phyloP scores from a whole-genome alignment of 1,139 yeast genomes.

The Yamadazyma mexicana region DNA sequence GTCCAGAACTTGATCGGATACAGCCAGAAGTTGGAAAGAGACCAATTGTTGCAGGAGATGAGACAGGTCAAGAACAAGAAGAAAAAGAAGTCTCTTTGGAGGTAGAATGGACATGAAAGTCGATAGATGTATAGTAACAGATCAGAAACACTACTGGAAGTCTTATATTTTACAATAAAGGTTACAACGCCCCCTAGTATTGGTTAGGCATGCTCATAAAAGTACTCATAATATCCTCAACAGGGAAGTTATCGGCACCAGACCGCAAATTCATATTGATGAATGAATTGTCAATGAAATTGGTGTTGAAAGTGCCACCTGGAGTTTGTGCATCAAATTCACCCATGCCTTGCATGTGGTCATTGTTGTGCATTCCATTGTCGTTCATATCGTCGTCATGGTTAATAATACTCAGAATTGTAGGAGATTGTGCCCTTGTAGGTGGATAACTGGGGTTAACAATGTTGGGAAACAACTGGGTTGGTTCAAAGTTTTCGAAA shows the following conservation, averaged over 20 bases:
- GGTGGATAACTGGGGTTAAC: slow-evolving; percentile 32
- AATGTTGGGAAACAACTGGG: slow-evolving; percentile 47
- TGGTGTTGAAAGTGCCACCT: slow-evolving; percentile 37
- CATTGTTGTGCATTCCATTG: slow-evolving; percentile 9
- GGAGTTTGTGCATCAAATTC: slow-evolving; percentile 26
- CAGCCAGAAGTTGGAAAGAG: slow-evolving; percentile 57
- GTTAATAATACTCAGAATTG: slow-evolving; percentile 8
- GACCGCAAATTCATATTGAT: slow-evolving; percentile 48
- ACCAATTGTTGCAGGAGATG: slow-evolving; percentile 44
- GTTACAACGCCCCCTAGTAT: background rate
- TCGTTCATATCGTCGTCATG: slow-evolving; percentile 9
- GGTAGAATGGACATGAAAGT: too few species aligned
- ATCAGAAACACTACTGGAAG: too few species aligned
- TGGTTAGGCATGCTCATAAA: slow-evolving; percentile 23
- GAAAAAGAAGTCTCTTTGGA: slow-evolving; percentile 10
- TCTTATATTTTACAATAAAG: background rate
- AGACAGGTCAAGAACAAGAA: slow-evolving; percentile 26
- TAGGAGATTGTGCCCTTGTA: slow-evolving; percentile 36
- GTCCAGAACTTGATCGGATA: slow-evolving; percentile 72
- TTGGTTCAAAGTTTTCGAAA: slow-evolving; percentile 49
- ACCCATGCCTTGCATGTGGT: slow-evolving; percentile 2
- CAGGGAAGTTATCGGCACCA: slow-evolving; percentile 31
- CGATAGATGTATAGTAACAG: too few species aligned
- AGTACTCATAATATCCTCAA: slow-evolving; percentile 35
- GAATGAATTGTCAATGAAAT: slow-evolving; percentile 45